Base-by-base conservation (phyloP, 1,139 yeast genomes). In the Lodderomyces metapsilosis region DNA sequence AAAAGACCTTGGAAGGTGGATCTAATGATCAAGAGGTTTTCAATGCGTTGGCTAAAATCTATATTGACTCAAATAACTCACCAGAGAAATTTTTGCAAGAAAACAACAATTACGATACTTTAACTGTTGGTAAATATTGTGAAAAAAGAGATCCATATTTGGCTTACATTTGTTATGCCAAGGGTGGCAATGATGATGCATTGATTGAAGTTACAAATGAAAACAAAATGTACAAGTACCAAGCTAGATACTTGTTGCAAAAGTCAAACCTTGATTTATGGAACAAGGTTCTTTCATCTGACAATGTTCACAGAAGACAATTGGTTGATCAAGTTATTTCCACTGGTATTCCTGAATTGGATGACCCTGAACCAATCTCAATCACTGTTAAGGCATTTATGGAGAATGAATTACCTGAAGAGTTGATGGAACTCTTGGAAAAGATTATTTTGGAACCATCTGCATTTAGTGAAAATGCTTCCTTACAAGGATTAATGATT, bases 141-240 rank as follows among this genome's bases (percentile, higher is more conserved):
- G 99, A 94, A 68, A 92, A 88, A 80, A 85, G 98, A 66, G 99
- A 92, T 60, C 99, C 99, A 47, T 92, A 88, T 70, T 76, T 92
- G 63, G 99, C 98, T 15, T 92, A 88, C 65, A 92, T 92, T 67
- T 95, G 96, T 42, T 92, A 92, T 65, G 95, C 95, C 50, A 91
- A 89, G 69, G 99, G 99, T 61, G 75, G 78, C 44, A 91, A 92
- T 57, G 96, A 92, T 62, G 84, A 76, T 47, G 98, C 92, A 64
- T 79, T 92, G 59, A 80, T 92, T 57, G 76, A 81, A 57, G 89
- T 92, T 62, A 92, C 98, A 53, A 92, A 92, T 61, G 98, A 94
- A 59, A 92, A 92, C 66, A 82, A 94, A 56, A 92, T 92, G 99
- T 92, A 87, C 76, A 94, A 94, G 67, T 92, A 92, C 66, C 98